Conservation (phyloP, 768 basidiomycete species). For the Termitomyces sp. region DNA sequence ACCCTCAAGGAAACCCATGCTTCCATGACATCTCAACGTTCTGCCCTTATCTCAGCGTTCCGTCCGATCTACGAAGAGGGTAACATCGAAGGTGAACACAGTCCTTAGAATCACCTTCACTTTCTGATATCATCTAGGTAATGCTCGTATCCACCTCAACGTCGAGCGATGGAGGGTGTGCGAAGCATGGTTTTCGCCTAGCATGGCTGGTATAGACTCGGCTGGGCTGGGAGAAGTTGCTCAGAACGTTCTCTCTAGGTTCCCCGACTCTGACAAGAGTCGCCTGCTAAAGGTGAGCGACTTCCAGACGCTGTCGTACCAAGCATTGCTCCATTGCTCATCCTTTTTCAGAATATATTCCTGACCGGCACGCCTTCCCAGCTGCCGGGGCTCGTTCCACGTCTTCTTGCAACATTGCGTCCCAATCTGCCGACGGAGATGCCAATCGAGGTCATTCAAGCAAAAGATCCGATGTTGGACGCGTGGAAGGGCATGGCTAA, state of each 20-base stretch:
- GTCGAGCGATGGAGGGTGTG: slow-evolving; percentile 88
- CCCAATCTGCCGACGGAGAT: slow-evolving; percentile 85
- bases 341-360: slow-evolving; percentile 69
- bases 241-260: slow-evolving; percentile 75
- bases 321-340: neutral
- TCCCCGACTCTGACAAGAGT: slow-evolving; percentile 62
- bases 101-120: neutral
- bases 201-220: slow-evolving; percentile 92
- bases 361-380: slow-evolving; percentile 81
- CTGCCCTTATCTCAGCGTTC: slow-evolving; percentile 85
- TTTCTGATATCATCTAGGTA: slow-evolving; percentile 32
- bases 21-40: slow-evolving; percentile 69
- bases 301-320: neutral
- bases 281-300: slow-evolving; percentile 67
- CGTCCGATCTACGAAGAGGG: slow-evolving; percentile 75
- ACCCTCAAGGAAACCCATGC: slow-evolving; percentile 79
- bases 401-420: slow-evolving; percentile 71
- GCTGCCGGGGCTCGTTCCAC: slow-evolving; percentile 62
- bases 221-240: slow-evolving; percentile 93
- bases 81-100: slow-evolving; percentile 52
- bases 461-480: slow-evolving; percentile 66
- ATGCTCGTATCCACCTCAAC: slow-evolving; percentile 81
- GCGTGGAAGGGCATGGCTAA: slow-evolving; percentile 94
- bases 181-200: slow-evolving; percentile 90
- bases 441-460: slow-evolving; percentile 58